These are phyloP conservation scores for Nidularia sp. DNA, from an alignment of 768 basidiomycete species.

Conservation along the genomic window DNA sequence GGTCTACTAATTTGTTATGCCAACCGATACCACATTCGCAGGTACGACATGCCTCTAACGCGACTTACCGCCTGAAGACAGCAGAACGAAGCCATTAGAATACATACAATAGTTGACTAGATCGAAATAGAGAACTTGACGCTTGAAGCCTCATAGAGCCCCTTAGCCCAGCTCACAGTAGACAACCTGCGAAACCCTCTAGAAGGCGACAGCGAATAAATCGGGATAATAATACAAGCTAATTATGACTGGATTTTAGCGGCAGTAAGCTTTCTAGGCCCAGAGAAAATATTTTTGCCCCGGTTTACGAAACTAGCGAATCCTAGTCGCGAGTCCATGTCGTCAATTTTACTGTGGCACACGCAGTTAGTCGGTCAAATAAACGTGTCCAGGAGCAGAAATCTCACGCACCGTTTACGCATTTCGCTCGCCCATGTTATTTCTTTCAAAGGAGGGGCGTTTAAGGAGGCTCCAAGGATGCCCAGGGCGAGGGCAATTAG, in stretches of 20 bases:
- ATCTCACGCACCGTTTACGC: constrained; percentile 59
- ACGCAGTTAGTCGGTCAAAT: constrained; percentile 3
- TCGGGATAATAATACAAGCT: too few species aligned
- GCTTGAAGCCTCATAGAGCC: neutral
- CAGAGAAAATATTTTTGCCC: constrained; percentile 41
- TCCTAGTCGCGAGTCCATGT: constrained; percentile 65
- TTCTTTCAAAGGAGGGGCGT: constrained; percentile 66
- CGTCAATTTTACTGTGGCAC: constrained; percentile 60
- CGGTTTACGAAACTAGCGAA: constrained; percentile 65
- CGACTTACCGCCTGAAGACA: too few species aligned
- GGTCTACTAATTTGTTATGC: too few species aligned
- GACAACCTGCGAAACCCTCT: too few species aligned
- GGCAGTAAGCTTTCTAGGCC: neutral
- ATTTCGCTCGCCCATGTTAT: constrained; percentile 91
- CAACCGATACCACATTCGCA: too few species aligned
- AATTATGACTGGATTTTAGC: too few species aligned
- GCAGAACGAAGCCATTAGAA: too few species aligned
- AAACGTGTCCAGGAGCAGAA: neutral
- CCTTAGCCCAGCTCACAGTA: neutral
- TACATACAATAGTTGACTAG: neutral
- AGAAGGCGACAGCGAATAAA: too few species aligned
- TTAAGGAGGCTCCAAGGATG: constrained; percentile 69
- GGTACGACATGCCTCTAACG: too few species aligned
- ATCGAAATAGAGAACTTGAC: neutral
- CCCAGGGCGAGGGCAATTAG: constrained; percentile 62